Evolutionary conservation across 2,329 filamentous ascomycete species (phyloP).

Genomic region (Pseudogymnoascus sp.): DNA sequence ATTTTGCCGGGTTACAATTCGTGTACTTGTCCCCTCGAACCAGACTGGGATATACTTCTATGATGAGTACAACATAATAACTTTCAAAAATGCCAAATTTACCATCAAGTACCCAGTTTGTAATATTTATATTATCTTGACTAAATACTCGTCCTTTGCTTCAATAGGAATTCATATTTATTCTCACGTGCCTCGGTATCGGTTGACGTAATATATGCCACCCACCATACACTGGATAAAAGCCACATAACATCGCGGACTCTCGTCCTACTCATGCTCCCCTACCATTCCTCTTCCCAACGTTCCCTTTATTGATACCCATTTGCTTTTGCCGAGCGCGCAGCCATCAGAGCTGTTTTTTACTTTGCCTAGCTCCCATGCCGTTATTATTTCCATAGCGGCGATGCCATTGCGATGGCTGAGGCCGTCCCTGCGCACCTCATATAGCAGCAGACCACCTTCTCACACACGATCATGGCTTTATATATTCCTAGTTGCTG

Average conservation of each 20-base stretch:
- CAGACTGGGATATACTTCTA: neutral
- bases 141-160: neutral
- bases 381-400: slow-evolving; percentile 12
- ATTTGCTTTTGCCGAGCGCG: slow-evolving; percentile 4
- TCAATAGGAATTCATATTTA: neutral
- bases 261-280: neutral
- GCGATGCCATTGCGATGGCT: slow-evolving; percentile 30
- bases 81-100: neutral
- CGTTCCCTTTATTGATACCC: slow-evolving; percentile 2
- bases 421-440: slow-evolving; percentile 20
- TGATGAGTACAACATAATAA: neutral
- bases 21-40: neutral
- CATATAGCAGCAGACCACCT: slow-evolving; percentile 17
- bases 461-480: slow-evolving; percentile 20
- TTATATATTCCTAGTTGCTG: slow-evolving; percentile 17
- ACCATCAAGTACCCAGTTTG: neutral
- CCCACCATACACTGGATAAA: neutral
- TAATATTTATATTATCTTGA: neutral
- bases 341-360: neutral
- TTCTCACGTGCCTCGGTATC: neutral
- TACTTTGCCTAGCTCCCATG: neutral
- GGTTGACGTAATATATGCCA: slow-evolving; percentile 7
- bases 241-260: neutral
- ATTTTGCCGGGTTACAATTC: neutral
- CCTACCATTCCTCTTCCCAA: neutral